Evolutionary conservation across 2,329 filamentous ascomycete genomes (phyloP).

Genomic region (Neoarthrinium moseri): DNA sequence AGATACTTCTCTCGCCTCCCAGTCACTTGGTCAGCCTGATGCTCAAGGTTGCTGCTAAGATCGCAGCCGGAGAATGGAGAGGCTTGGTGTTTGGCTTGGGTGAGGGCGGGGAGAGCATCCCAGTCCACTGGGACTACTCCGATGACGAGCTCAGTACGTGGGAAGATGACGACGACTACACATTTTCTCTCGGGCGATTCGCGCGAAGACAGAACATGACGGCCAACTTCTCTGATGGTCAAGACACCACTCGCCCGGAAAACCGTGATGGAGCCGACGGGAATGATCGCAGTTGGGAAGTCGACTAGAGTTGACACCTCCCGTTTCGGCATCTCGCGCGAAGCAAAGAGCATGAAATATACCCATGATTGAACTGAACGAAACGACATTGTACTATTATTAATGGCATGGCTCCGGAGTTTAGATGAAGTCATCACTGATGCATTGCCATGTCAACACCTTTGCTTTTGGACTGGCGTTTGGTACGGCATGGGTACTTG

Average conservation of each 20-base stretch:
- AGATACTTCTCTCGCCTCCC: slow-evolving; percentile 77
- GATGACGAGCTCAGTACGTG: slow-evolving; percentile 55
- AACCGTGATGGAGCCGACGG: slow-evolving; percentile 13
- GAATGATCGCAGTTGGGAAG: slow-evolving; percentile 28
- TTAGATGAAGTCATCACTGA: too few relatives aligned
- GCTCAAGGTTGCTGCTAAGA: slow-evolving; percentile 75
- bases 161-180: slow-evolving; percentile 48
- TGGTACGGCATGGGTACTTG: too few relatives aligned
- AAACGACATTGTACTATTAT: too few relatives aligned
- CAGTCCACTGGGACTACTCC: slow-evolving; percentile 62
- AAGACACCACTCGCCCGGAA: slow-evolving; percentile 8
- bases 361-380: too few relatives aligned
- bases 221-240: slow-evolving; percentile 1
- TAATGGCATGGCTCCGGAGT: too few relatives aligned
- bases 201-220: slow-evolving; percentile 14
- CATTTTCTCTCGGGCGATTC: slow-evolving; percentile 13
- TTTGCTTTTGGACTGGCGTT: too few relatives aligned
- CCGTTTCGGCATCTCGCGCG: too few relatives aligned
- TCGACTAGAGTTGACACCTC: too few relatives aligned
- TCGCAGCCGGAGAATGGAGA: slow-evolving; percentile 64
- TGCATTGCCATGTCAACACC: too few relatives aligned
- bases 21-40: slow-evolving; percentile 76
- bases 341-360: too few relatives aligned
- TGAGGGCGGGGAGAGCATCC: slow-evolving; percentile 52
- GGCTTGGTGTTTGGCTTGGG: slow-evolving; percentile 56